Evolutionary conservation across 352 stramenopile species (phyloP).

Genomic region (Globisporangium acanthophoron): DNA sequence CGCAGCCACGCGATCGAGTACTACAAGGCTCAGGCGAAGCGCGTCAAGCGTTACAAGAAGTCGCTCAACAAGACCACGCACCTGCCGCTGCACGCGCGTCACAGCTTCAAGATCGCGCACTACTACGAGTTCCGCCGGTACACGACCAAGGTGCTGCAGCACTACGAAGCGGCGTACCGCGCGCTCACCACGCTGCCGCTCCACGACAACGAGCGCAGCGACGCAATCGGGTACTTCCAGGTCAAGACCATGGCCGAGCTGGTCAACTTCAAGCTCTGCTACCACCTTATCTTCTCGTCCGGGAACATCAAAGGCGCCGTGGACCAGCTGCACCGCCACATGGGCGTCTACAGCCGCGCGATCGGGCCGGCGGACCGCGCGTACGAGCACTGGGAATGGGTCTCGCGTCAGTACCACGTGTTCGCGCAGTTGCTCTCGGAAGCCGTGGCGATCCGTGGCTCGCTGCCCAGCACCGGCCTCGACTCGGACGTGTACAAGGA

Average conservation of each 20-base stretch:
- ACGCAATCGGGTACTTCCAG: constrained; percentile 38
- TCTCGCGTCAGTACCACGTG: constrained; percentile 83
- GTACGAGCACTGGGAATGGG: constrained; percentile 84
- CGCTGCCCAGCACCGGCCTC: constrained; percentile 42
- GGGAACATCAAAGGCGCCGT: constrained; percentile 82
- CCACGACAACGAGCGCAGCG: constrained; percentile 35
- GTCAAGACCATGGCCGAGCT: constrained; percentile 85
- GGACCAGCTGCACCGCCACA: constrained; percentile 80
- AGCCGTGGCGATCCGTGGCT: constrained; percentile 61
- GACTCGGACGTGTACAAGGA: constrained; percentile 85
- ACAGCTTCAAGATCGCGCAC: constrained; percentile 87
- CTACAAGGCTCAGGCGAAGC: constrained; percentile 85
- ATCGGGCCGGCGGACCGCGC: constrained; percentile 49
- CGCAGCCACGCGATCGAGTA: constrained; percentile 82
- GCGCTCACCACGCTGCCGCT: constrained; percentile 52
- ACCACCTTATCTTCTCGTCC: constrained; percentile 83
- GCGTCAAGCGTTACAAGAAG: constrained; percentile 87
- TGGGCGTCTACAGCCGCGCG: constrained; percentile 51
- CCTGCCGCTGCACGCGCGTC: constrained; percentile 54
- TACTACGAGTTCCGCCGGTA: constrained; percentile 87
- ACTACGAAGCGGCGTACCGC: constrained; percentile 82
- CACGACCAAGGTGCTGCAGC: constrained; percentile 79
- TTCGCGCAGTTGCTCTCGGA: constrained; percentile 81
- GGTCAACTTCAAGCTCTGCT: constrained; percentile 87
- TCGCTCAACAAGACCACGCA: constrained; percentile 56